These are phyloP conservation scores for Aspergillus sclerotioniger DNA, from an alignment of 495 filamentous ascomycete species.

Conservation along the genomic window DNA sequence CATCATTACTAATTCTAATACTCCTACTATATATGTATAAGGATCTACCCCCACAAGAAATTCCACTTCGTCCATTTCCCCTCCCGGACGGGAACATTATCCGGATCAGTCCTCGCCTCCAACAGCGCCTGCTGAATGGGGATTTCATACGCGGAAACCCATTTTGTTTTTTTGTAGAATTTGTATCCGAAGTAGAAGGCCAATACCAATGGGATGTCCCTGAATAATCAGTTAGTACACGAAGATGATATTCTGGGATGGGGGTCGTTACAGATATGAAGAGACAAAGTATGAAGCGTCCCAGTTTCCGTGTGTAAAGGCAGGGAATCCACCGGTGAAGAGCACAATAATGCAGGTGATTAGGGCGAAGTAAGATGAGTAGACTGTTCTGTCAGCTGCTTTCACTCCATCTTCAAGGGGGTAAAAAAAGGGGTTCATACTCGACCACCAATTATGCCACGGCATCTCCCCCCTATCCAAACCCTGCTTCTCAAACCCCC, in stretches of 20 bases:
- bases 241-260: conserved; percentile 12
- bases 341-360: conserved; percentile 51
- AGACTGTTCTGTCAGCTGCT: conserved; percentile 35
- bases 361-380: conserved; percentile 49
- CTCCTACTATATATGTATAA: too few species aligned
- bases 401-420: conserved; percentile 3
- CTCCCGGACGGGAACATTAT: conserved; percentile 30
- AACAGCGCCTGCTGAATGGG: conserved; percentile 32
- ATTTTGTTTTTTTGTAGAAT: conserved; percentile 34
- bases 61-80: conserved; percentile 25
- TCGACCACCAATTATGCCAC: conserved; percentile 45
- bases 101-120: conserved; percentile 30
- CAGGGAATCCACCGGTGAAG: conserved; percentile 59
- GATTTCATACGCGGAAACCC: conserved; percentile 31
- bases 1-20: too few species aligned
- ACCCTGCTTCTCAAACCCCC: conserved; percentile 50
- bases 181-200: conserved; percentile 44
- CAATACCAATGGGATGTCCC: conserved; percentile 46
- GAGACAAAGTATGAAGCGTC: conserved; percentile 33
- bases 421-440: conserved; percentile 5
- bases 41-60: conserved; percentile 30
- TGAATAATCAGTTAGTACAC: conserved; percentile 9
- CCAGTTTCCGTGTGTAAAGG: conserved; percentile 50
- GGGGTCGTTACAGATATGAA: conserved; percentile 42
- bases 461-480: conserved; percentile 46